Conservation (phyloP, 2,329 filamentous ascomycete species). For the Claviceps africana region DNA sequence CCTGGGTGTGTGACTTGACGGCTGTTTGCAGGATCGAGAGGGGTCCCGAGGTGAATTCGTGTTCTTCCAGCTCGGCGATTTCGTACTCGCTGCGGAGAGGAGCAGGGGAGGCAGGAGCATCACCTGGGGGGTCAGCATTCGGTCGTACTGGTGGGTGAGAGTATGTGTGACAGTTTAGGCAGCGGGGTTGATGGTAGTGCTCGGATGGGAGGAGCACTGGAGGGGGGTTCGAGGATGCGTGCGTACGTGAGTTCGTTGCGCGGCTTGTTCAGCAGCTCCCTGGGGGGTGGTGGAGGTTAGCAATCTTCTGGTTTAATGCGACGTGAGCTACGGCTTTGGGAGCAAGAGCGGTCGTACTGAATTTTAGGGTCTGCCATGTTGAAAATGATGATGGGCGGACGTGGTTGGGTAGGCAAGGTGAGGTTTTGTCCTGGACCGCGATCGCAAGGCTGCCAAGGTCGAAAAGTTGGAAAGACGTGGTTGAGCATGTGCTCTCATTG, state of each 20-base stretch:
- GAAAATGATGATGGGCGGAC: slow-evolving; percentile 4
- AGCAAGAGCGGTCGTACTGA: slow-evolving; percentile 37
- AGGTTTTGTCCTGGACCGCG: slow-evolving; percentile 6
- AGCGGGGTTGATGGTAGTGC: slow-evolving; percentile 3
- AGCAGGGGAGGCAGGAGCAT: not conserved
- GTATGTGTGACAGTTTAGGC: not conserved
- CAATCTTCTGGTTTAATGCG: not conserved
- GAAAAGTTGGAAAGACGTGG: slow-evolving; percentile 20
- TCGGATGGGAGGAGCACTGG: not conserved
- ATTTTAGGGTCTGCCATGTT: slow-evolving; percentile 57
- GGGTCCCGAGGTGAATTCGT: slow-evolving; percentile 39
- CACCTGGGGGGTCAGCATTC: not conserved
- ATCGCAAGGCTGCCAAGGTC: slow-evolving; percentile 22
- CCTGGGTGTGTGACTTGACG: slow-evolving; percentile 85
- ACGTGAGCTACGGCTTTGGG: not conserved
- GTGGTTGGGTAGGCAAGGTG: slow-evolving; percentile 1
- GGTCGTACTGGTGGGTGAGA: too few relatives aligned
- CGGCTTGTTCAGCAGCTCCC: slow-evolving; percentile 79
- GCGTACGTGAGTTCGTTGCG: slow-evolving; percentile 81
- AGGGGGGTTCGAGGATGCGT: slow-evolving; percentile 16
- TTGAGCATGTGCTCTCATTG: slow-evolving; percentile 14
- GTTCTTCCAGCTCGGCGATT: slow-evolving; percentile 54
- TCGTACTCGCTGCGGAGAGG: slow-evolving; percentile 61
- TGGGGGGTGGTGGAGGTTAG: slow-evolving; percentile 26
- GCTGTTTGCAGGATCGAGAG: slow-evolving; percentile 93